Percentiles rank a stretch among this genome's conserved stretches.
Conservation (phyloP, 2,329 filamentous ascomycete species). For the Colletotrichum horii region DNA sequence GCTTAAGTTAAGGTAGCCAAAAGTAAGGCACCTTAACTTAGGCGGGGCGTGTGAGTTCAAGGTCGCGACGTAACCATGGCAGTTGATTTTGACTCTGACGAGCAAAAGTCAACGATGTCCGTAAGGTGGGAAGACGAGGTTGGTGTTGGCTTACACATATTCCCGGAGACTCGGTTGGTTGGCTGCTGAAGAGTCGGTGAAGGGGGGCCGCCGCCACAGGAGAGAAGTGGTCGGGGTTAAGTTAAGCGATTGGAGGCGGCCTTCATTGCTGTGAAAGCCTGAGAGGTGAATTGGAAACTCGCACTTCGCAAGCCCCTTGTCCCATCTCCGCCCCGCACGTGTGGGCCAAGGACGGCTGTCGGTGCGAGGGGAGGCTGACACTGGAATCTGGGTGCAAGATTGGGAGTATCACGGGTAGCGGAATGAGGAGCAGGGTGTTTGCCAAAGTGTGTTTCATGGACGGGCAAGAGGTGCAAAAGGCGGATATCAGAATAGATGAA, state of each 20-base stretch:
- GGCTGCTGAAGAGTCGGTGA: conserved; percentile 1
- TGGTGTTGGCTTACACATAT: neutral
- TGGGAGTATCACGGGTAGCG: neutral
- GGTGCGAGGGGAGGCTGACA: neutral
- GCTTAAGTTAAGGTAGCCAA: neutral
- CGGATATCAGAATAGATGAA: neutral
- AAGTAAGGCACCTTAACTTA: neutral
- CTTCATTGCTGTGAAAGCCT: neutral
- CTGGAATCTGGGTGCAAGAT: neutral
- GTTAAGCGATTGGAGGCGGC: neutral
- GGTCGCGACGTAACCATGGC: neutral
- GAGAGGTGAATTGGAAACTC: neutral
- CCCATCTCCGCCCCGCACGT: conserved; percentile 1
- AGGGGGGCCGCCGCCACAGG: neutral
- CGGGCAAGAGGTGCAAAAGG: neutral
- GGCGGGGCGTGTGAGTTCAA: no score
- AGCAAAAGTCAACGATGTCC: neutral
- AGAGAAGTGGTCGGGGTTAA: neutral
- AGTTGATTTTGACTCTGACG: neutral
- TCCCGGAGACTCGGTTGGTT: neutral
- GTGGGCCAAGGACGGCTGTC: neutral
- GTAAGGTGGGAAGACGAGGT: neutral
- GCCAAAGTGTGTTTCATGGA: neutral
- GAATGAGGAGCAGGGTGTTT: neutral
- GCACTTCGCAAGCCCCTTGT: neutral